Base-by-base conservation (phyloP, 345 rosid genomes). In the Citrus sp. region DNA sequence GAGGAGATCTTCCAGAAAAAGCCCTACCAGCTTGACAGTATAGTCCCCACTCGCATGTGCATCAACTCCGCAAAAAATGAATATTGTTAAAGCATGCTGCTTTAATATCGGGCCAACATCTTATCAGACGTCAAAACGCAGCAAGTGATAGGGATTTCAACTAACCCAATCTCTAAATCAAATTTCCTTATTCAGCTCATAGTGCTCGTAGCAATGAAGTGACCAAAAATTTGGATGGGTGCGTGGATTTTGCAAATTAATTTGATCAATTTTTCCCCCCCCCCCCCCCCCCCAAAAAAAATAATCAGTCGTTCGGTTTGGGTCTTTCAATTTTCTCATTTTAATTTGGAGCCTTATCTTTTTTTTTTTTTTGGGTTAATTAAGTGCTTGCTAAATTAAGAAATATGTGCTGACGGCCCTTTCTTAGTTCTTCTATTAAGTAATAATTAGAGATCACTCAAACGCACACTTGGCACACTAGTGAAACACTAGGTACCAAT, bases 1-100 rank as follows among this genome's bases (percentile, higher is more conserved):
- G 24, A 38, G 2, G 71, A 66, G 9, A 51, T 65, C 64, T 34
- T 54, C 62, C 46, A 9, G 10, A 35, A 35, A 35, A 64, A 32
- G 22, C 42, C 70, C 62, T 64, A 75, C 70, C 68, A 75, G 70
- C 46, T 12, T n/a, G 62, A 32, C 63, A 65, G 9, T 24, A 35
- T 27, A 72, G 16, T 46, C 66, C 78, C 71, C 71, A 51, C 78
- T 32, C 7, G 32, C 78, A 75, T 75, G 71, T 65, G 78, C 49
- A 12, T 24, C 30, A 64, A 62, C 32, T 56, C 34, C 35, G 19
- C 54, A 76, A 12, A 56, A 38, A 42, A 51, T 76, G 63, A 12
- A 67, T n/a, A 34, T 16, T 34, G 65, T 8, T 24, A 22, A 51
- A 32, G 63, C 72, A 46, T 49, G 61, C 55, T 46, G 19, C 42